Percentiles rank a stretch among this genome's conserved stretches.
These are phyloP conservation scores for Penicillium subrubescens DNA, from an alignment of 495 filamentous ascomycete species.

Conservation along the genomic window DNA sequence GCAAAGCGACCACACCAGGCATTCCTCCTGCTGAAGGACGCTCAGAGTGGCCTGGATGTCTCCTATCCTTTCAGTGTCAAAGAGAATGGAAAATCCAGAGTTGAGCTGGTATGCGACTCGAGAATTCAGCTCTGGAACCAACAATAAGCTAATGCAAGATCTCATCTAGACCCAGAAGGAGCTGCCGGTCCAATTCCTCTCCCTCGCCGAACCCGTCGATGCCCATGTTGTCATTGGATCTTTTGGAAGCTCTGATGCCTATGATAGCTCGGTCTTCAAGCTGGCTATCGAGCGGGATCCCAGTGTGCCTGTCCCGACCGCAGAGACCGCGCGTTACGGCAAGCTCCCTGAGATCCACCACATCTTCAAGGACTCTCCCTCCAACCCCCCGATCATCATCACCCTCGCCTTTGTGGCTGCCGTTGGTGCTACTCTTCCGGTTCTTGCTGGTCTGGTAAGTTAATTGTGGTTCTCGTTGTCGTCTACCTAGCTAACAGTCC, in stretches of 20 bases:
- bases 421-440: conserved; percentile 70
- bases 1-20: conserved; percentile 88
- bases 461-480: not conserved
- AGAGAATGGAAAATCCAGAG: conserved; percentile 79
- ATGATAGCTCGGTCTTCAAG: conserved; percentile 65
- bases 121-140: not conserved
- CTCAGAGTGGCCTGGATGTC: conserved; percentile 76
- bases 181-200: conserved; percentile 80
- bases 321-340: conserved; percentile 72
- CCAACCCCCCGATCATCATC: conserved; percentile 80
- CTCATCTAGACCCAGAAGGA: conserved; percentile 77
- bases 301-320: conserved; percentile 57
- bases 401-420: conserved; percentile 75
- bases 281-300: conserved; percentile 66
- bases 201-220: conserved; percentile 63
- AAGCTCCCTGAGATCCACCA: conserved; percentile 85
- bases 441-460: conserved; percentile 71
- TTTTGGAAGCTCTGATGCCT: conserved; percentile 73
- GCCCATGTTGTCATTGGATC: conserved; percentile 83
- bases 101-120: conserved; percentile 67
- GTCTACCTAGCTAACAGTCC: conserved; percentile 1
- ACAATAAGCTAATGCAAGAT: conserved; percentile 9
- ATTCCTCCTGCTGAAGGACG: conserved; percentile 80
- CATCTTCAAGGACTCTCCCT: conserved; percentile 79
- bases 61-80: conserved; percentile 85